A percentile compares a stretch with the other conserved stretches of the same genome.
Evolutionary conservation across 345 rosid species (phyloP).

Genomic region (Eucalyptus decipiens): DNA sequence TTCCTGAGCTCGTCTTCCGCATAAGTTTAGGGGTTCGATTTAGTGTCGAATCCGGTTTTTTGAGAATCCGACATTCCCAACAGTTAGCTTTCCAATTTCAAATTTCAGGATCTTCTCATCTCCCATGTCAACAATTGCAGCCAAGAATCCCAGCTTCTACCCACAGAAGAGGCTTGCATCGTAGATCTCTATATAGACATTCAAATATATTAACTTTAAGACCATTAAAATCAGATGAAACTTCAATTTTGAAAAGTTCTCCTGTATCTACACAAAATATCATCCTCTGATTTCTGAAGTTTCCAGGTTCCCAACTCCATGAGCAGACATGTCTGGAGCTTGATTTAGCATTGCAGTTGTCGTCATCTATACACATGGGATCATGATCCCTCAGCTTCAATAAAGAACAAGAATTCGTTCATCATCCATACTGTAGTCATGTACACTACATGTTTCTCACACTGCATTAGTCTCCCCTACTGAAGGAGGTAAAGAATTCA

Average conservation of each 20-base stretch:
- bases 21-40: too few relatives aligned
- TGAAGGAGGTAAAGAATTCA: too few relatives aligned
- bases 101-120: conserved; percentile 70
- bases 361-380: too few relatives aligned
- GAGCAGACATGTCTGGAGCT: conserved; percentile 56
- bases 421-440: too few relatives aligned
- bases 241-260: conserved; percentile 67
- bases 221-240: conserved; percentile 31
- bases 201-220: conserved; percentile 51
- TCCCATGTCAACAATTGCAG: conserved; percentile 41
- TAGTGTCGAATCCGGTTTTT: too few relatives aligned
- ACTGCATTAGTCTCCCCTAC: too few relatives aligned
- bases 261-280: conserved; percentile 78
- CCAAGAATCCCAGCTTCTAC: conserved; percentile 63
- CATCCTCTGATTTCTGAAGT: conserved; percentile 42
- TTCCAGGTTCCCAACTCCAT: conserved; percentile 71
- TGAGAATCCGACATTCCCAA: too few relatives aligned
- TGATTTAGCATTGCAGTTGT: conserved; percentile 20
- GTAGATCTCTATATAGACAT: conserved; percentile 66
- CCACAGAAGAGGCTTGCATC: conserved; percentile 83
- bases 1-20: too few relatives aligned
- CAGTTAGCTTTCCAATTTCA: conserved; percentile 52
- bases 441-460: too few relatives aligned
- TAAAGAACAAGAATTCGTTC: rapidly evolving
- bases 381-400: too few relatives aligned